Evolutionary conservation across 371 early-diverging fungal species (phyloP), one percentile per base, ranked within the genome.

Genomic region (Syncephalastrum monosporum): DNA sequence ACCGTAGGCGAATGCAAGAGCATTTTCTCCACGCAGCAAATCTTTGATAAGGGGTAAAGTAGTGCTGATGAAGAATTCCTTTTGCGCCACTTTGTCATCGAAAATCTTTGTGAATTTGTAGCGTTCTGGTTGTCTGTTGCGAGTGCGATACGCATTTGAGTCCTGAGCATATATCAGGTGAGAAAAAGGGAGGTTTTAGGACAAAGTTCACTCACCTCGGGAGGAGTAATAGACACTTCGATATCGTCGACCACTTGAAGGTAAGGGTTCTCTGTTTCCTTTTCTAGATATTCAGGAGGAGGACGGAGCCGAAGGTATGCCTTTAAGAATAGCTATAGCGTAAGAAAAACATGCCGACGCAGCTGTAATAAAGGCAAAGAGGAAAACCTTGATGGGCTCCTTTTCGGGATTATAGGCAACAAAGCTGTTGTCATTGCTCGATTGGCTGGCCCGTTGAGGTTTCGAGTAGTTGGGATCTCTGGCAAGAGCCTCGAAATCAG

Each of bases 1-100:
- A 5, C 91, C 90, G 50, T 90, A 90, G 0, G 89, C 80, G 63
- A 91, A 88, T 38, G 90, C 49, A 19, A 88, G 64, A 17, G 82
- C 82, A 57, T 90, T 88, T 56, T 73, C 80, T 5, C 89, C 88
- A 6, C 64, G 50, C n/a, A 85, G 57, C 0, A 79, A 67, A 47
- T 81, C 73, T 14, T 64, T 53, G 15, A 88, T 66, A 4, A 86
- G 72, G 0, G 86, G 85, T 21, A 82, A 41, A 6, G 87, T 84
- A 0, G 83, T 81, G 16, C 80, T 74, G 10, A 83, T 73, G 29
- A 88, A 90, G 14, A 89, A 77, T 0, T 68, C 67, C 19, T 81
- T 57, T 61, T 87, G 87, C 5, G 77, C 57, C 25, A 74, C 59
- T 7, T 68, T 44, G 5, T 81, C 81, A 15, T 67, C 63, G 53